Percentiles rank a stretch among this genome's conserved stretches.
Evolutionary conservation across 495 filamentous ascomycete species (phyloP).

Genomic region (Aeminium ludgeri): DNA sequence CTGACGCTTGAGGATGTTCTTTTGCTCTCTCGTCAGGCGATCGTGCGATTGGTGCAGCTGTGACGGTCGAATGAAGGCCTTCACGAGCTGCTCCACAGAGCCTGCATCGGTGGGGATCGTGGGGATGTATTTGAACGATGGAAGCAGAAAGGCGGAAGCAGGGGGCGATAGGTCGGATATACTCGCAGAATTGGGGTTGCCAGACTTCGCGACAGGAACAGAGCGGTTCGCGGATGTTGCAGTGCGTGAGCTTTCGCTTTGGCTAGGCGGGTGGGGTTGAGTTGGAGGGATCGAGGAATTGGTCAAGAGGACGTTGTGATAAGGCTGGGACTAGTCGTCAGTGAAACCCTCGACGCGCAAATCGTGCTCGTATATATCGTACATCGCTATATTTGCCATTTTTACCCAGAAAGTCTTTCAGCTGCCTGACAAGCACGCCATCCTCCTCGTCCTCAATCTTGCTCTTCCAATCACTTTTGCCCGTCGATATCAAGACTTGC

Average conservation of each 20-base stretch:
- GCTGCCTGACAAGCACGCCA: conserved; percentile 48
- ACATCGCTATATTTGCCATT: conserved; percentile 57
- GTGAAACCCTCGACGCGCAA: not conserved
- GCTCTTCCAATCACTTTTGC: conserved; percentile 60
- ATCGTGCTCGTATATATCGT: conserved; percentile 21
- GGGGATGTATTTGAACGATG: conserved; percentile 61
- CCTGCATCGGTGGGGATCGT: conserved; percentile 40
- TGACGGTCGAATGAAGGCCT: conserved; percentile 40
- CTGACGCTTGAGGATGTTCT: conserved; percentile 22
- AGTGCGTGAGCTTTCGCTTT: not conserved
- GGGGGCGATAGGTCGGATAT: conserved; percentile 22
- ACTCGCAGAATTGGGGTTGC: not conserved
- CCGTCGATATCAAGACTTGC: conserved; percentile 71
- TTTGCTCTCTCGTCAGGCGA: conserved; percentile 32
- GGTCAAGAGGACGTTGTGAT: conserved; percentile 58
- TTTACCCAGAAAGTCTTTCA: conserved; percentile 50
- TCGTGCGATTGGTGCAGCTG: conserved; percentile 42
- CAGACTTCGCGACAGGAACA: conserved; percentile 2
- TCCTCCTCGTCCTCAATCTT: conserved; percentile 48
- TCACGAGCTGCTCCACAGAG: conserved; percentile 36
- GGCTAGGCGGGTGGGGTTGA: conserved; percentile 9
- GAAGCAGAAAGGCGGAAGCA: conserved; percentile 55
- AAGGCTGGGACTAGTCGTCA: conserved; percentile 40
- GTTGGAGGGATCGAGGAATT: conserved; percentile 47
- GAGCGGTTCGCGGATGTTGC: not conserved